A percentile compares a stretch with the other conserved stretches of the same genome.
Evolutionary conservation across 495 filamentous ascomycete genomes (phyloP).

Genomic region (Talaromyces ruber): DNA sequence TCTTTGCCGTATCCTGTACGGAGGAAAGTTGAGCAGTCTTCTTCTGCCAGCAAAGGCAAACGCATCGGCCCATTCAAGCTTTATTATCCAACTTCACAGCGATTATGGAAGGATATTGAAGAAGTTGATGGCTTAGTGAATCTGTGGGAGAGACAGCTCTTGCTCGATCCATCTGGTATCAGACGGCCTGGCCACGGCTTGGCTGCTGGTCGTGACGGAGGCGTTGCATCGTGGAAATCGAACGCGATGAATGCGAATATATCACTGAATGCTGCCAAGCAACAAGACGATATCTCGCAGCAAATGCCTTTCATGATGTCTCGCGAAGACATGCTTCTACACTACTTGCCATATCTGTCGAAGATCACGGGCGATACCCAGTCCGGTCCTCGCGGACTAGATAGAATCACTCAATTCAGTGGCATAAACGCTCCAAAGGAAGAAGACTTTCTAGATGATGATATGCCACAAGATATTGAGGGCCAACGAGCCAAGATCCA

Average conservation of each 20-base stretch:
- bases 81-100: constrained; percentile 75
- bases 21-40: constrained; percentile 35
- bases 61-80: constrained; percentile 59
- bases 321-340: constrained; percentile 65
- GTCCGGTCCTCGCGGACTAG: constrained; percentile 32
- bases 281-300: constrained; percentile 41
- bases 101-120: constrained; percentile 68
- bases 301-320: constrained; percentile 36
- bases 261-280: constrained; percentile 5
- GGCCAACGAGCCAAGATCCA: constrained; percentile 21
- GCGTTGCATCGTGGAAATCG: constrained; percentile 28
- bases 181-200: constrained; percentile 17
- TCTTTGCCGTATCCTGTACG: constrained; percentile 79
- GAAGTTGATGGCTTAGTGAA: constrained; percentile 67
- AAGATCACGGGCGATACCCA: constrained; percentile 38
- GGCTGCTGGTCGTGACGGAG: constrained; percentile 14
- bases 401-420: constrained; percentile 59
- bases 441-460: constrained; percentile 26
- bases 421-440: constrained; percentile 30
- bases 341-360: constrained; percentile 78
- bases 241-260: constrained; percentile 12
- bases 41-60: constrained; percentile 7
- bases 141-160: constrained; percentile 45
- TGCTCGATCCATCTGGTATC: constrained; percentile 17
- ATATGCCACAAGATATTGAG: constrained; percentile 38